Base-by-base conservation (phyloP, 768 basidiomycete genomes). In the Albatrellus ellisii region DNA sequence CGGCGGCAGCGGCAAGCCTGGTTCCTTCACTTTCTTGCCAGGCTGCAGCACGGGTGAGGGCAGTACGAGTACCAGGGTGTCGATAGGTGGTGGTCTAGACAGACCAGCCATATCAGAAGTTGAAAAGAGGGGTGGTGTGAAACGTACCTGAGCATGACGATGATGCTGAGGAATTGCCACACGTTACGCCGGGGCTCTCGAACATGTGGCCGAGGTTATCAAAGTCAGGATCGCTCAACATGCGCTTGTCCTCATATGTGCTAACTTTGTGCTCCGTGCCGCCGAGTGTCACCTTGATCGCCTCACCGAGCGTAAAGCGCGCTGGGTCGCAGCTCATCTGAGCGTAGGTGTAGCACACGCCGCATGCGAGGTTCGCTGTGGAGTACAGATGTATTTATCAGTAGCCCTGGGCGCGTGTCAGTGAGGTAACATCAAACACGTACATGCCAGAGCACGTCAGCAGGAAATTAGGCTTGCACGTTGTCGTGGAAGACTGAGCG, bases 221-320 rank as follows among this genome's bases (percentile, higher is more conserved):
- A 70, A 84, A 94, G 55, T 98, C 94, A 6, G 89, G 88, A 54
- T 98, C 95, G 48, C 77, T 82, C 42, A 99, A 62, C 34, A 99
- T 61, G 33, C 91, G 70, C 52, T 82, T 79, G 36, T 85, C 90
- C 59, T 97, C 88, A 52, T 79, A 87, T 26, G 92, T 81, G 50
- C 76, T 82, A n/a, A 66, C 54, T 35, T 57, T 53, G 3, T 62
- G 63, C 8, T 68, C 72, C 6, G 67, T 67, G n/a, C 41, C 49
- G 7, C 79, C 73, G 25, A 91, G 62, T 4, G 90, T 60, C 1
- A 76, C 75, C 27, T 68, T 62, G 4, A 95, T 71, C 7, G 95
- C 63, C 35, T 86, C 77, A 0, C 81, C 71, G 0, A 99, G 67
- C 7, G 72, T 76, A 17, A 79, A 68, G 20, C 73, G 70, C 14